Percentiles rank a stretch among this genome's conserved stretches.
Evolutionary conservation across 305 asterid genomes (phyloP).

Genomic region (Fraxinus platypoda): DNA sequence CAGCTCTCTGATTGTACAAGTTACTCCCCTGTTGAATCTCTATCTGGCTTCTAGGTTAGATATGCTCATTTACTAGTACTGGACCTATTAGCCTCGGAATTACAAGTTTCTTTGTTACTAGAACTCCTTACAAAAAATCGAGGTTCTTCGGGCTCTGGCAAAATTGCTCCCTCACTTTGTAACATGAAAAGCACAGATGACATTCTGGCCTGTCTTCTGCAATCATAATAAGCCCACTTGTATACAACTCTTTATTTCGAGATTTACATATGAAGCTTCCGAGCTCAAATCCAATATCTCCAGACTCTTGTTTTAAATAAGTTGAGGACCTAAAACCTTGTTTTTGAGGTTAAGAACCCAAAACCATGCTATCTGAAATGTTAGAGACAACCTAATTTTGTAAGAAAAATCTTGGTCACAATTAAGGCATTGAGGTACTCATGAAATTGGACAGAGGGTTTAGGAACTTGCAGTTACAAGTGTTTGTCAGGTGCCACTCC

Average conservation of each 20-base stretch:
- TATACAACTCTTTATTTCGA: not conserved
- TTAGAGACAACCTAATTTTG: not conserved
- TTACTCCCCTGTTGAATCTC: not conserved
- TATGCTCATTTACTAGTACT: not conserved
- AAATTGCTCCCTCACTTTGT: not conserved
- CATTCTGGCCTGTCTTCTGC: not conserved
- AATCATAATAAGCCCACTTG: not conserved
- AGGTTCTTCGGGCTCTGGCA: not conserved
- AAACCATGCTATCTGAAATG: not conserved
- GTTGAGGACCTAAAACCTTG: not conserved
- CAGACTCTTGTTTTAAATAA: not conserved
- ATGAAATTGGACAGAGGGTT: not conserved
- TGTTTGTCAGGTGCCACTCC: not conserved
- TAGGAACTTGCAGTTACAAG: not conserved
- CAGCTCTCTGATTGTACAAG: not conserved
- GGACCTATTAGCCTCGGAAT: not conserved
- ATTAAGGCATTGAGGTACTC: not conserved
- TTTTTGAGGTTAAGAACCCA: not conserved
- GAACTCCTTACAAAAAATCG: not conserved
- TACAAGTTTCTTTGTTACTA: not conserved
- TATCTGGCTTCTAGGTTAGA: not conserved
- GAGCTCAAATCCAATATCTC: not conserved
- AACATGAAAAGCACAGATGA: not conserved
- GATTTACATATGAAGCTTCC: not conserved
- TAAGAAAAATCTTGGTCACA: not conserved